These are phyloP conservation scores for Microsporum canis DNA, from an alignment of 2,329 filamentous ascomycete species.

Conservation along the genomic window DNA sequence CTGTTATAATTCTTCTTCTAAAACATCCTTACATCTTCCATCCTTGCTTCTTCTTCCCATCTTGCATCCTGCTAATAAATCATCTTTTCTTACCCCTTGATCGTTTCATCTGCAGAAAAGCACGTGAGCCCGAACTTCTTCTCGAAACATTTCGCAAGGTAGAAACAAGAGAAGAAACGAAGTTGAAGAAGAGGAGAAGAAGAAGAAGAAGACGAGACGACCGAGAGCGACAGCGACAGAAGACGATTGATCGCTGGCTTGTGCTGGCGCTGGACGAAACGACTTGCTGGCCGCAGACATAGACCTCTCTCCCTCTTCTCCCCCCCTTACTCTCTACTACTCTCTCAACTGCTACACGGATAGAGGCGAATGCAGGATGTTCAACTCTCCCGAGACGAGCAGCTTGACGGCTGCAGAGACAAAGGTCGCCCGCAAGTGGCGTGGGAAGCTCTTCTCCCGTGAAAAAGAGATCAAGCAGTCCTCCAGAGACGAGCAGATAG, in stretches of 20 bases:
- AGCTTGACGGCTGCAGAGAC: conserved; percentile 11
- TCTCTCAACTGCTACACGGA: too few relatives aligned
- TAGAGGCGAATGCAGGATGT: background rate
- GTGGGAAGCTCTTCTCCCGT: conserved; percentile 40
- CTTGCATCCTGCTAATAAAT: background rate
- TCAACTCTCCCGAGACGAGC: background rate
- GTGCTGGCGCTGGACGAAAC: background rate
- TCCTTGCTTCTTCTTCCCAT: too few relatives aligned
- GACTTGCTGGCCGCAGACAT: background rate
- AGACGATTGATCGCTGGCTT: background rate
- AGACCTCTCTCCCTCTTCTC: too few relatives aligned
- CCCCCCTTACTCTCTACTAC: too few relatives aligned
- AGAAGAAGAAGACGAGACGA: background rate
- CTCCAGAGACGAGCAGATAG: conserved; percentile 38
- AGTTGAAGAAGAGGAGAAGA: background rate
- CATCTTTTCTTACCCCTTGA: background rate
- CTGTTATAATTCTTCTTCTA: too few relatives aligned
- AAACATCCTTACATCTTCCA: too few relatives aligned
- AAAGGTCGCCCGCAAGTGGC: conserved; percentile 31
- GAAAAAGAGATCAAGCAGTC: conserved; percentile 25
- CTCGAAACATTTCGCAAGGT: background rate
- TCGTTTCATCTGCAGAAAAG: background rate
- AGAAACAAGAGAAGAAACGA: background rate
- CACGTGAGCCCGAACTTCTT: conserved; percentile 8
- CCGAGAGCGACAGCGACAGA: background rate